These are phyloP conservation scores for Cladosporium cucumerinum DNA, from an alignment of 2,329 filamentous ascomycete genomes.

Conservation along the genomic window DNA sequence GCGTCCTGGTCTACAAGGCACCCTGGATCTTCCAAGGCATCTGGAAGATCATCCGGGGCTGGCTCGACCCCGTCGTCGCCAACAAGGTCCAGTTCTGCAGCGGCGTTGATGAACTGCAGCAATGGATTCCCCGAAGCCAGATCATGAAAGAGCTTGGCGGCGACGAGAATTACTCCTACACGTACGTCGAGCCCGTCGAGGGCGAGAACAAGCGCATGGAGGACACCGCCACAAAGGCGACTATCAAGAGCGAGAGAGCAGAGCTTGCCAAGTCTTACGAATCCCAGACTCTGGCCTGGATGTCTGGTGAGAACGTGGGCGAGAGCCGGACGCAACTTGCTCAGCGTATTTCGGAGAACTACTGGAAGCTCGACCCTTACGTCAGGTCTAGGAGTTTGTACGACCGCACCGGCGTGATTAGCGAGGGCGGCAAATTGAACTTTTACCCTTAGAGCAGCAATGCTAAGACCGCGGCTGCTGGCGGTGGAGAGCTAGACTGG, in stretches of 20 bases:
- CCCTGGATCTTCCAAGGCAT: conserved; percentile 98
- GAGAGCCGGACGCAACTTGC: conserved; percentile 32
- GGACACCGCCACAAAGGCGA: conserved; percentile 57
- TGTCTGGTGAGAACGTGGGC: conserved; percentile 48
- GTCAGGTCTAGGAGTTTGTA: conserved; percentile 79
- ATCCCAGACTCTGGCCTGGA: conserved; percentile 71
- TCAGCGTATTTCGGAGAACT: conserved; percentile 65
- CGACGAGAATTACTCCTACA: conserved; percentile 78
- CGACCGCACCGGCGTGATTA: conserved; percentile 73
- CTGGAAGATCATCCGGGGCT: conserved; percentile 92
- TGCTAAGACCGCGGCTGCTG: background rate
- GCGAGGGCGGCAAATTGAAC: conserved; percentile 62
- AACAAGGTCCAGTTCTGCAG: conserved; percentile 92
- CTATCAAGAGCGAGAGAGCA: conserved; percentile 61
- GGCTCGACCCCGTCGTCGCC: conserved; percentile 95
- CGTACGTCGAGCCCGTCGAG: conserved; percentile 70
- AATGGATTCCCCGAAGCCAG: conserved; percentile 67
- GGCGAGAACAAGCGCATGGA: conserved; percentile 77
- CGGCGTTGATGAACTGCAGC: conserved; percentile 70
- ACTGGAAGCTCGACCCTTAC: conserved; percentile 89
- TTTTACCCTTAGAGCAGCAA: conserved; percentile 57
- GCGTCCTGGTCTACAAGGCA: conserved; percentile 89
- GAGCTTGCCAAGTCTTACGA: conserved; percentile 71
- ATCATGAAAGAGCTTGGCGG: conserved; percentile 84
- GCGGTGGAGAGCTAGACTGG: conserved; percentile 5